These are phyloP conservation scores for Ziziphus jujuba DNA, from an alignment of 306 rosid species.

Conservation along the genomic window DNA sequence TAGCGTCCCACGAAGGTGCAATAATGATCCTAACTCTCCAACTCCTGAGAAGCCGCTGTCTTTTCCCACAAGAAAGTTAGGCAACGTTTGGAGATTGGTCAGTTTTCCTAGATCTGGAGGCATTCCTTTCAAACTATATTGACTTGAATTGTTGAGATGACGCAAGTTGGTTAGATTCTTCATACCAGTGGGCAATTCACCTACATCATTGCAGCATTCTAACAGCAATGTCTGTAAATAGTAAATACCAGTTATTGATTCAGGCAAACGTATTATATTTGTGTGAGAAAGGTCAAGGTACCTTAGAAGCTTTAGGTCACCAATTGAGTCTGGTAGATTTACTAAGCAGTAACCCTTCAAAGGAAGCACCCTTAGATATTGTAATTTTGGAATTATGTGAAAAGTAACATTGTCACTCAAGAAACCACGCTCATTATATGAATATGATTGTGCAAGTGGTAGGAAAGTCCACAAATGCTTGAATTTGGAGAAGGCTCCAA, in stretches of 20 bases:
- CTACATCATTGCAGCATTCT: background rate
- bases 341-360: background rate
- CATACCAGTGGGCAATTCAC: background rate
- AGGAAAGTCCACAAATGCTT: too few species aligned
- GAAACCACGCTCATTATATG: too few species aligned
- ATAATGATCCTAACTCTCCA: background rate
- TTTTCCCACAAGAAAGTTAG: slow-evolving; percentile 11
- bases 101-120: background rate
- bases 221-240: slow-evolving; percentile 9
- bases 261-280: too few species aligned
- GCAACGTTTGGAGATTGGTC: background rate
- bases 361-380: slow-evolving; percentile 6
- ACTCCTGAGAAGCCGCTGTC: background rate
- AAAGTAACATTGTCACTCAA: too few species aligned
- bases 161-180: slow-evolving; percentile 3
- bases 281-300: too few species aligned
- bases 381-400: background rate
- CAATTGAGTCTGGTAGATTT: too few species aligned
- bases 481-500: background rate
- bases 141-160: background rate
- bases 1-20: slow-evolving; percentile 4
- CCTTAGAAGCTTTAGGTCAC: too few species aligned
- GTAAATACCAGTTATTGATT: background rate
- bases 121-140: background rate
- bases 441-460: too few species aligned